Percentiles rank a stretch among this genome's conserved stretches.
These are phyloP conservation scores for Nicotiana rustica DNA, from an alignment of 305 asterid species.

Conservation along the genomic window DNA sequence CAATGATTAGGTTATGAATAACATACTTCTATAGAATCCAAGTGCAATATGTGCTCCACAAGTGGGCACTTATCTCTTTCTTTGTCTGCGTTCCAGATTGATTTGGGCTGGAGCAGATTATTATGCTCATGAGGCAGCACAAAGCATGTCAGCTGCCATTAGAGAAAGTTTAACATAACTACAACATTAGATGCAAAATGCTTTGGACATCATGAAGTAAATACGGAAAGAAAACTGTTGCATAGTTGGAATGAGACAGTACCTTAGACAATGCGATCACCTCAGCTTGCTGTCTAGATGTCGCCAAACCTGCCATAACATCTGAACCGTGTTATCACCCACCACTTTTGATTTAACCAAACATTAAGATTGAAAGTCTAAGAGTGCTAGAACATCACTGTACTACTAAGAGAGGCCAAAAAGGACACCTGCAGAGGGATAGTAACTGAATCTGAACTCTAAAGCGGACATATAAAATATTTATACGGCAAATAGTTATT, in stretches of 20 bases:
- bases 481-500: background rate
- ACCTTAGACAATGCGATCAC: conserved; percentile 93
- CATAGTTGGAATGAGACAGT: conserved; percentile 36
- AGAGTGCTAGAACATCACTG: background rate
- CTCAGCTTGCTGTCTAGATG: conserved; percentile 69
- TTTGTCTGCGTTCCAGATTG: conserved; percentile 89
- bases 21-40: conserved; percentile 88
- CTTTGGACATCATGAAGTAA: conserved; percentile 23
- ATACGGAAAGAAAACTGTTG: conserved; percentile 15
- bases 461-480: background rate
- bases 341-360: conserved; percentile 25
- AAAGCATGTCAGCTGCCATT: conserved; percentile 86
- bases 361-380: conserved; percentile 26
- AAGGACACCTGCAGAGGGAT: background rate
- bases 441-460: conserved; percentile 19
- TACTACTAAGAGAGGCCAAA: conserved; percentile 12
- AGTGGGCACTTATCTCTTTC: conserved; percentile 67
- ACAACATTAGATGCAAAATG: conserved; percentile 12
- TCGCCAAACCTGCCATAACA: conserved; percentile 66
- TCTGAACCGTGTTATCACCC: conserved; percentile 32
- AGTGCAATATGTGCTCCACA: conserved; percentile 80
- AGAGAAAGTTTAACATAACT: conserved; percentile 37
- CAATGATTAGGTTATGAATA: background rate
- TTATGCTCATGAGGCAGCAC: conserved; percentile 74
- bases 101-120: conserved; percentile 67